Evolutionary conservation across 805 yeast genomes (phyloP), one percentile per base, ranked within the genome.

Genomic region (Trichomonascus vanleenenianus): DNA sequence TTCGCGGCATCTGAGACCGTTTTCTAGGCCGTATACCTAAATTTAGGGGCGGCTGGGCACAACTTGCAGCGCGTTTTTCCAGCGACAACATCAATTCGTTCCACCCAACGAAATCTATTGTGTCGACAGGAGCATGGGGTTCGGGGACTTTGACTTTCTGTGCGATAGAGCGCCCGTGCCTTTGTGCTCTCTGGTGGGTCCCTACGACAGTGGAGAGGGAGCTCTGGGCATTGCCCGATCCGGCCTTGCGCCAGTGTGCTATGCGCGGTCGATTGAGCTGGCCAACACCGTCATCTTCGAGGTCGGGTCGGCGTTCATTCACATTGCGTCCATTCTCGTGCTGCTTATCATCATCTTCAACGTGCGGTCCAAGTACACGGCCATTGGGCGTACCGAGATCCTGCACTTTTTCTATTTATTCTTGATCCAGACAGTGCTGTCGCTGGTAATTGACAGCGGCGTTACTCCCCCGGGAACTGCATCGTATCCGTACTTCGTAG

Each of bases 221-320:
- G 57, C 44, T 50, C 27, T 22, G 57, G 38, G 39, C 40, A 12
- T 40, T 46, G 18, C 45, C 44, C 20, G 37, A 52, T 63, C 71
- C 4, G 96, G 96, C 1, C 70, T 89, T 22, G 60, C 85, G 25
- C 80, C 97, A 3, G 62, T 64, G 34, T 91, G 97, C 65, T 91
- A 86, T 55, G 82, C 97, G 0, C 70, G 97, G 57, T 75, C 91
- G 5, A 85, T 91, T 18, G 88, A 83, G 53, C 59, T 91, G 35
- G 96, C 96, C 43, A 91, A 91, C 65, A 91, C 97, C 1, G 73
- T 86, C 67, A 85, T 91, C 16, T 91, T 88, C 66, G 86, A 86
- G 61, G 72, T 86, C 11, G 97, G 96, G 25, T 84, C 82, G 51
- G 87, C 95, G 5, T 84, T 91, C 60, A 76, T 88, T 16, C 86